Base-by-base conservation (phyloP, 2,329 filamentous ascomycete species). In the Aureobasidium sp. region DNA sequence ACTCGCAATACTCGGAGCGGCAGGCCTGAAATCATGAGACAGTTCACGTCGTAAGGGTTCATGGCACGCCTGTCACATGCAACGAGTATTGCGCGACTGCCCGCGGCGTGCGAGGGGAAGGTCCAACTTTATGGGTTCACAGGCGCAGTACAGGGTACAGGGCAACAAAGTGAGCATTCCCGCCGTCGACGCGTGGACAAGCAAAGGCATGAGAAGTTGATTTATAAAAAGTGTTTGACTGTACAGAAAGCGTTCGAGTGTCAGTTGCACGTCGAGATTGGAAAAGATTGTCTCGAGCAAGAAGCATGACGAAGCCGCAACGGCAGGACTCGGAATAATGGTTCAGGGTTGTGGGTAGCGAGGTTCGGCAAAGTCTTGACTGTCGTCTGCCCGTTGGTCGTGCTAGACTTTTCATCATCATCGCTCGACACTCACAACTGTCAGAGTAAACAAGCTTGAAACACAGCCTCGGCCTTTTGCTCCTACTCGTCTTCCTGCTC, bases 31-130 rank as follows among this genome's bases (percentile, higher is more conserved):
- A 38, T 19, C 49, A 53, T 53, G 49, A 53, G 49, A 53, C 49
- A 19, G 10, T 7, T 19, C 21, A n/a, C 19, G 21, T 29, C 49
- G 23, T 53, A 15, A 8, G 2, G 25, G 37, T 7, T 5, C n/a
- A 23, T 27, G 49, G 49, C 27, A 40, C 49, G 33, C 49, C 49
- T 53, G n/a, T 53, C 49, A 53, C 49, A 40, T 53, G 49, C 49
- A 8, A 40, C 6, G 2, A 7, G n/a, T 40, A n/a, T 40, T 53
- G 33, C 23, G 19, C 17, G 21, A 53, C 17, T 29, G 35, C 8
- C 6, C 31, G 7, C 11, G 9, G 23, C 25, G 17, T n/a, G 33
- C 9, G 19, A 25, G 47, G 9, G 17, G 33, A 7, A 38, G n/a
- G 1, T 11, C 23, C 4, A 17, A 9, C 23, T 46, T 8, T 46